These are phyloP conservation scores for Durio zibethinus DNA, from an alignment of 345 rosid genomes.

Conservation along the genomic window DNA sequence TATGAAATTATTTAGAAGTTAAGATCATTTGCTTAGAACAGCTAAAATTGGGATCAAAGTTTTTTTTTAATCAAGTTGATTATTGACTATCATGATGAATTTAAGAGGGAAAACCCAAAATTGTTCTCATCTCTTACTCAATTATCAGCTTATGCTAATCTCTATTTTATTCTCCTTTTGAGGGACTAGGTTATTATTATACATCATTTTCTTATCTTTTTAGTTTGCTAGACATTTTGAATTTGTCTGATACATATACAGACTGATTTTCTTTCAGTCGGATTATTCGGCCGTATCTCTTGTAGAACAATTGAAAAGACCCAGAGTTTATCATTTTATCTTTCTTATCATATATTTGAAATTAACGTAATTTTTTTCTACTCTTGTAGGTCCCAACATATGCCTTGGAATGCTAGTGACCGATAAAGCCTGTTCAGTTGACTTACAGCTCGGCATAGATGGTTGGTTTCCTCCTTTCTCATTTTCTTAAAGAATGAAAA, in stretches of 20 bases:
- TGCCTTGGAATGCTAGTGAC: constrained; percentile 44
- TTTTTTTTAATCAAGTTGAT: background rate
- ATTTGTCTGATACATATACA: background rate
- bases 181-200: too few relatives aligned
- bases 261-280: background rate
- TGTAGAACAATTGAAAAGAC: background rate
- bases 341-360: background rate
- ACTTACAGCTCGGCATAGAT: background rate
- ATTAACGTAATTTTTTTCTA: background rate
- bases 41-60: too few relatives aligned
- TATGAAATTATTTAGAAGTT: background rate
- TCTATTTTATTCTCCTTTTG: too few relatives aligned
- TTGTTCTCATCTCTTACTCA: background rate
- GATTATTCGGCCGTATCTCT: background rate
- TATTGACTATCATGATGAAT: background rate
- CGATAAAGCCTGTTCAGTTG: background rate
- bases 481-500: background rate
- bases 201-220: too few relatives aligned
- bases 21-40: background rate
- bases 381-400: constrained; percentile 38
- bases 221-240: background rate
- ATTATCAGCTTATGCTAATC: background rate
- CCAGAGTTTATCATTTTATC: background rate
- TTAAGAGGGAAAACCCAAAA: background rate
- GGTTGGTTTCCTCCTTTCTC: constrained; percentile 8